phyloP scores from a whole-genome alignment of 2,329 filamentous ascomycete species.

The Allantophomopsis lycopodina region DNA sequence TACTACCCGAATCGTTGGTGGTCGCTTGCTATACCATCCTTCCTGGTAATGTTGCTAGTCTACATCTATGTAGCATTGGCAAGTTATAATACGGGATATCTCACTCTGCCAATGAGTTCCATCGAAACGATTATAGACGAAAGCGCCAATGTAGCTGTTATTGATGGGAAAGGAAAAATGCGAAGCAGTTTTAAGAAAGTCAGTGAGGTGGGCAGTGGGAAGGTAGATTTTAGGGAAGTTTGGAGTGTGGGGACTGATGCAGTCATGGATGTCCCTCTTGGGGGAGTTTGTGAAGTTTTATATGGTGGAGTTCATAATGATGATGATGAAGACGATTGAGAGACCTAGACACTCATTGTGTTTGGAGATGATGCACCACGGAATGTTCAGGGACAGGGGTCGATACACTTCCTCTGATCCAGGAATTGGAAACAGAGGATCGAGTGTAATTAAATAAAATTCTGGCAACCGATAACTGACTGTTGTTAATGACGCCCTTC shows the following conservation, averaged over 20 bases:
- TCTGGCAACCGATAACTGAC: no score
- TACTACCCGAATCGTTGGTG: constrained; percentile 99
- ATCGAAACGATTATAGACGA: constrained; percentile 90
- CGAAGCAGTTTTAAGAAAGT: constrained; percentile 19
- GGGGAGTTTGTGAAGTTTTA: constrained; percentile 86
- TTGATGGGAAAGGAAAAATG: constrained; percentile 57
- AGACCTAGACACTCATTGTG: neutral
- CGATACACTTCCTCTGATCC: no score
- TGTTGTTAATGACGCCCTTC: no score
- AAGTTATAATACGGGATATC: constrained; percentile 75
- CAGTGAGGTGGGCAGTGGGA: constrained; percentile 21
- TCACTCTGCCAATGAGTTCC: constrained; percentile 68
- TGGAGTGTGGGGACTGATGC: constrained; percentile 94
- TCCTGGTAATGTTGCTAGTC: constrained; percentile 73
- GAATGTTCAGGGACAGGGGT: no score
- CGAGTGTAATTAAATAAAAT: no score
- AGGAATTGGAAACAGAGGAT: no score
- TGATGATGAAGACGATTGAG: constrained; percentile 5
- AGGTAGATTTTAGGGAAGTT: constrained; percentile 53
- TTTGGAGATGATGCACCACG: no score
- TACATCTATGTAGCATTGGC: constrained; percentile 94
- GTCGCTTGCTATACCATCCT: constrained; percentile 83
- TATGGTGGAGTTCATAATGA: constrained; percentile 51
- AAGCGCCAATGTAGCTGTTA: constrained; percentile 69
- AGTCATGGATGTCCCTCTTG: constrained; percentile 91